A percentile compares a stretch with the other conserved stretches of the same genome.
These are phyloP conservation scores for Ustilago hordei DNA, from an alignment of 1,284 basidiomycete genomes.

Conservation along the genomic window DNA sequence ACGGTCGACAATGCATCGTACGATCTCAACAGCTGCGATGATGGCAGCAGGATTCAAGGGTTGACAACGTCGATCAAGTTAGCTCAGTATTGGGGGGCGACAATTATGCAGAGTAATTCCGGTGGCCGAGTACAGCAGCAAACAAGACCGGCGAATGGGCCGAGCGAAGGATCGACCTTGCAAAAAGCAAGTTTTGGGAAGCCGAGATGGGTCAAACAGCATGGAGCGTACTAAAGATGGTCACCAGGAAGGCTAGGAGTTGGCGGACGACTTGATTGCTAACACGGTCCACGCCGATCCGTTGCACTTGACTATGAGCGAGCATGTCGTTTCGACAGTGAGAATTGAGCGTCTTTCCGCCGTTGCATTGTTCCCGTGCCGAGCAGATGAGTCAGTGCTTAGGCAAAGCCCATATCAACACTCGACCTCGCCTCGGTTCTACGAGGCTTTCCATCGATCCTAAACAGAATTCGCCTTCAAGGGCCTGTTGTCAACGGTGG, in stretches of 20 bases:
- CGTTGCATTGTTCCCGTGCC: slow-evolving; percentile 6
- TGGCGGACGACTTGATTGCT: slow-evolving; percentile 10
- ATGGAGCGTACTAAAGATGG: neutral
- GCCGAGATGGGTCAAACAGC: neutral
- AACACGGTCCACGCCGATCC: slow-evolving; percentile 33
- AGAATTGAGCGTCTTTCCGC: neutral
- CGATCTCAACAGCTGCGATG: neutral
- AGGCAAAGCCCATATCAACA: slow-evolving; percentile 16
- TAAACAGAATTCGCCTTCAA: neutral
- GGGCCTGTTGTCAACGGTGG: neutral
- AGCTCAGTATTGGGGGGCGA: slow-evolving; percentile 8
- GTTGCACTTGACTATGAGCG: neutral
- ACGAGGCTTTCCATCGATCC: neutral
- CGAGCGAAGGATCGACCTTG: neutral
- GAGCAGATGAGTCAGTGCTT: slow-evolving; percentile 15
- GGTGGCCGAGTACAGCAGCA: neutral
- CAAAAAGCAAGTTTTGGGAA: neutral
- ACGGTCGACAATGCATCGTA: neutral
- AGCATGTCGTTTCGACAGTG: slow-evolving; percentile 7
- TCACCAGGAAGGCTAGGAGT: slow-evolving; percentile 6
- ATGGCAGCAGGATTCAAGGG: neutral
- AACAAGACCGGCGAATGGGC: neutral
- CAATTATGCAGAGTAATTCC: neutral
- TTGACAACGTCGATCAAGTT: neutral
- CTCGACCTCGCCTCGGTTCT: neutral